Base-by-base conservation (phyloP, 2,329 filamentous ascomycete species). In the Celoporthe dispersa region DNA sequence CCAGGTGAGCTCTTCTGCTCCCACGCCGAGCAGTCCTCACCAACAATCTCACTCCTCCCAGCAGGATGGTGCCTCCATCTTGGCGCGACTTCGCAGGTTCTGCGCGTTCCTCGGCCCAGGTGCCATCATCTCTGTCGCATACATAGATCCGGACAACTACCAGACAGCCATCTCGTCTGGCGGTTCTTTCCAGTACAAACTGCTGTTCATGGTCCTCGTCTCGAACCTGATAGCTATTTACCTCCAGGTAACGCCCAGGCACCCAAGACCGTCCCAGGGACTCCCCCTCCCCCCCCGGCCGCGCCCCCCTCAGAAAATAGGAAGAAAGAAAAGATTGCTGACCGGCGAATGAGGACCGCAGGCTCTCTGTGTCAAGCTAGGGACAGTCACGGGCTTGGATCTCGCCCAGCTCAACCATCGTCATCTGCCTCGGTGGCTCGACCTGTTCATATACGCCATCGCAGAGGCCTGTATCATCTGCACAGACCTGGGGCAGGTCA, bases 141-240 rank as follows among this genome's bases (percentile, higher is more conserved):
- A 77, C 55, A 73, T 77, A 48, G 76, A 77, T 66, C 76, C 76
- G 12, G 76, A 77, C 55, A 77, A 76, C 67, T 77, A 76, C 39
- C 75, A 76, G 57, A 72, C 69, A 1, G 73, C 71, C 57, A 74
- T 75, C 67, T 86, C 88, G n/a, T 89, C 89, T 65, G 89, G 89
- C 68, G 87, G 88, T n/a, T 83, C 84, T 1, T 91, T 88, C 77
- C 84, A 84, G 72, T 92, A 88, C 80, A 84, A 82, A 66, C 82
- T 91, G 37, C 84, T 92, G 2, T 91, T 91, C 80, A 83, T 91
- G 75, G 85, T 91, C 66, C 81, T 92, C 5, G 81, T 91, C 75
- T 87, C 87, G 75, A 91, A 92, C 77, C 75, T 91, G 64, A 89
- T 91, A 73, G 90, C 90, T 73, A 90, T 92, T 67, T 86, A 91